Percentiles rank a stretch among this genome's conserved stretches.
Evolutionary conservation across 352 stramenopile species (phyloP).

Genomic region (Phytophthora agathidicida): DNA sequence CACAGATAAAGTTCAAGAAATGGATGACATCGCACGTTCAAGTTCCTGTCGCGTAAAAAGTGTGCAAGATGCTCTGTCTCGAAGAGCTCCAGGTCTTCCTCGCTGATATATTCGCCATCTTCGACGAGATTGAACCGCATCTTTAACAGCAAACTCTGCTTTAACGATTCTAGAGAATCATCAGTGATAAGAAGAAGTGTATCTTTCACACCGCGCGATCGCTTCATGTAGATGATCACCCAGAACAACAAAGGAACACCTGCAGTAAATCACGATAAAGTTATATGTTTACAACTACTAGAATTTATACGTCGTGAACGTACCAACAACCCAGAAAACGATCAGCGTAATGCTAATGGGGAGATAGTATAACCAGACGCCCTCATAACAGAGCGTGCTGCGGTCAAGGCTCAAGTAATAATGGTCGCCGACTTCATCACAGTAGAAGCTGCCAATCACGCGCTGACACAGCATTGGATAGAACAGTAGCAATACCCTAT

Average conservation of each 20-base stretch:
- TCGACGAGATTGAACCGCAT: constrained; percentile 53
- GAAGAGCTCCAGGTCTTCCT: constrained; percentile 52
- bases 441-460: constrained; percentile 77
- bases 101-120: constrained; percentile 49
- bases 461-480: constrained; percentile 79
- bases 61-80: constrained; percentile 59
- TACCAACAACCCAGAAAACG: constrained; percentile 70
- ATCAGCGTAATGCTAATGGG: constrained; percentile 51
- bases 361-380: constrained; percentile 63
- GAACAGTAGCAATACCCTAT: constrained; percentile 67
- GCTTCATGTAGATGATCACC: constrained; percentile 64
- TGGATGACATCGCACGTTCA: constrained; percentile 38
- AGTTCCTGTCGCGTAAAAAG: constrained; percentile 58
- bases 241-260: constrained; percentile 77
- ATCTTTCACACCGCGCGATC: constrained; percentile 52
- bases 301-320: constrained; percentile 1
- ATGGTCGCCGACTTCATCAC: constrained; percentile 62
- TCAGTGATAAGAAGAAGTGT: constrained; percentile 55
- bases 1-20: background rate
- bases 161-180: constrained; percentile 39
- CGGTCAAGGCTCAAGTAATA: constrained; percentile 74
- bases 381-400: constrained; percentile 61
- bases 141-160: constrained; percentile 50
- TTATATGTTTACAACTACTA: too few relatives aligned
- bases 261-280: constrained; percentile 20